Base-by-base conservation (phyloP, 2,329 filamentous ascomycete species). In the Sclerotiophoma versabilis region DNA sequence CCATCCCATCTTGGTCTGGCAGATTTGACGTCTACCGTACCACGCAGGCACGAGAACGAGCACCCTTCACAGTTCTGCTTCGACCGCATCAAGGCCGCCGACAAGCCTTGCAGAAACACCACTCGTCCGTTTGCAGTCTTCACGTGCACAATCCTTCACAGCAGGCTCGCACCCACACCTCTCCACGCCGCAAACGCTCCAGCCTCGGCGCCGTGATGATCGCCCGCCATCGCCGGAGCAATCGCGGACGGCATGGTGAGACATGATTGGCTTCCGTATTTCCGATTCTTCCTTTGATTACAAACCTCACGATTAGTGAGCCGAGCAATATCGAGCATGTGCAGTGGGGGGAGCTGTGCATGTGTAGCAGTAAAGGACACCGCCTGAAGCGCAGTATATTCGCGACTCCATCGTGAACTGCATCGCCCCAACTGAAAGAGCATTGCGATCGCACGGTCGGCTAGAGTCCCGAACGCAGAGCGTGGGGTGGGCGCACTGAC, bases 401-500 rank as follows among this genome's bases (percentile, higher is more conserved):
- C 14, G 38, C 45, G 14, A 41, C 44, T 14, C 41, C 36, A 30
- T 45, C 15, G 41, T 34, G 36, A 50, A 33, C 25, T 36, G 33
- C 36, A 20, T 37, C 10, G 19, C 41, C 26, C 12, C 19, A 47
- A 42, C 25, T 37, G 25, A 41, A 37, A 30, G 43, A 47, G 30
- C 29, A 43, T 26, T 32, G 42, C 47, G 53, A 36, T n/a, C n/a
- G n/a, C n/a, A n/a, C 27, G 12, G 29, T 46, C 52, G 46, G 39
- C 26, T 15, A 46, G 34, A 15, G 20, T 41, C 23, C 45, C 46
- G 39, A 26, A 32, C 15, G n/a, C 23, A 42, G 20, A 39, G 42
- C 54, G 54, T 57, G 54, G 54, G 54, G 49, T 49, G 53, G 29
- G 9, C 11, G 48, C n/a, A 29, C 27, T 19, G 20, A 30, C 7